Evolutionary conservation across 1,284 basidiomycete species (phyloP).

Genomic region (Ceraceosorus guamensis): DNA sequence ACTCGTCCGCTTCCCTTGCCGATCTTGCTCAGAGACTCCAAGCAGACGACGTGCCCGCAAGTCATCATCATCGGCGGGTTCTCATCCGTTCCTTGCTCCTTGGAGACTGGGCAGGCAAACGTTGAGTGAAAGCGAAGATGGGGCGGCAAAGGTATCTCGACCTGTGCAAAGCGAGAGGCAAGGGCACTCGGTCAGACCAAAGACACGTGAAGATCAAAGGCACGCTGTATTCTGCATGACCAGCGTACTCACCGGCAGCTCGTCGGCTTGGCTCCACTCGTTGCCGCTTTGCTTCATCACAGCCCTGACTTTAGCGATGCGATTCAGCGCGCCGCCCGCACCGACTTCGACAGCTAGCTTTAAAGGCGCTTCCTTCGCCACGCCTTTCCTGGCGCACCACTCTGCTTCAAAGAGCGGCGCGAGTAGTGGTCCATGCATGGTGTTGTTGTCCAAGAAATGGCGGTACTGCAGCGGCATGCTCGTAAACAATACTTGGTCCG

Average conservation of each 20-base stretch:
- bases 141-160: slow-evolving; percentile 77
- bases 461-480: slow-evolving; percentile 29
- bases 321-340: slow-evolving; percentile 74
- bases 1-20: slow-evolving; percentile 57
- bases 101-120: slow-evolving; percentile 94
- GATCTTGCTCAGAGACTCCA: slow-evolving; percentile 31
- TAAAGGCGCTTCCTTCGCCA: slow-evolving; percentile 79
- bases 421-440: slow-evolving; percentile 59
- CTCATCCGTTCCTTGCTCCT: slow-evolving; percentile 83
- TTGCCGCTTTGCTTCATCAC: slow-evolving; percentile 85
- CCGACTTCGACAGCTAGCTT: slow-evolving; percentile 82
- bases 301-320: slow-evolving; percentile 83
- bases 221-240: neutral
- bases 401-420: slow-evolving; percentile 77
- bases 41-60: slow-evolving; percentile 65
- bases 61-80: slow-evolving; percentile 97
- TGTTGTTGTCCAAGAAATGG: slow-evolving; percentile 20
- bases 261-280: slow-evolving; percentile 81
- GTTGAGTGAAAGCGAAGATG: slow-evolving; percentile 84
- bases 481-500: slow-evolving; percentile 4
- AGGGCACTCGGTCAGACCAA: neutral
- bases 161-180: slow-evolving; percentile 54
- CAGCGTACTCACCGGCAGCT: slow-evolving; percentile 67
- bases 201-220: neutral
- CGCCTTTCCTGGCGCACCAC: slow-evolving; percentile 75